These are phyloP conservation scores for Fusarium xylarioides DNA, from an alignment of 2,329 filamentous ascomycete species.

Conservation along the genomic window DNA sequence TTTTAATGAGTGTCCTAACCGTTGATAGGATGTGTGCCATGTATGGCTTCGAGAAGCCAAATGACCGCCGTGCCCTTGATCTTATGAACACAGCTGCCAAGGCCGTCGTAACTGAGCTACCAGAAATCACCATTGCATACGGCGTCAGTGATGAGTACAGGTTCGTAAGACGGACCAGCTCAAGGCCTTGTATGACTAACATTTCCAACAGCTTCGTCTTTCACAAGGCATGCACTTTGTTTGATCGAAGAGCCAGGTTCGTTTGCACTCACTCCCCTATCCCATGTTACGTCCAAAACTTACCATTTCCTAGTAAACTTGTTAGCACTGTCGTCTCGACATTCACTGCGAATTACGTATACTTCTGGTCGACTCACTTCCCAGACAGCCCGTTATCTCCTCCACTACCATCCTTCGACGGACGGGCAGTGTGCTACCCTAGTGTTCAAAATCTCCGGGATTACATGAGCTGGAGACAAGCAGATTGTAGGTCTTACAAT, in stretches of 20 bases:
- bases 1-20: slow-evolving; percentile 12
- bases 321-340: slow-evolving; percentile 91
- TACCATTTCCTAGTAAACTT: slow-evolving; percentile 72
- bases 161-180: slow-evolving; percentile 48
- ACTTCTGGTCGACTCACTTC: slow-evolving; percentile 81
- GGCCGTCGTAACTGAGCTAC: slow-evolving; percentile 82
- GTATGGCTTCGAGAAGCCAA: slow-evolving; percentile 90
- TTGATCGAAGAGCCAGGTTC: slow-evolving; percentile 84
- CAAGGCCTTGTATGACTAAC: not conserved
- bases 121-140: slow-evolving; percentile 88
- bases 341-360: slow-evolving; percentile 91
- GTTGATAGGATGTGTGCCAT: slow-evolving; percentile 75
- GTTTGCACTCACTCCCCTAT: not conserved
- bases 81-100: slow-evolving; percentile 96
- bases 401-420: slow-evolving; percentile 90
- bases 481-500: slow-evolving; percentile 75
- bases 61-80: slow-evolving; percentile 85
- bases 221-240: slow-evolving; percentile 81
- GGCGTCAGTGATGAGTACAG: slow-evolving; percentile 96
- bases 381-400: slow-evolving; percentile 73
- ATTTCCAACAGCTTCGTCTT: slow-evolving; percentile 76
- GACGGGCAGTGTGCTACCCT: slow-evolving; percentile 89
- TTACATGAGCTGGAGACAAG: slow-evolving; percentile 97
- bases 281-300: not conserved
- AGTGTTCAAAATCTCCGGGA: slow-evolving; percentile 83